Evolutionary conservation across 2,329 filamentous ascomycete species (phyloP), one percentile per base, ranked within the genome.

Genomic region (Trichoderma sp.): DNA sequence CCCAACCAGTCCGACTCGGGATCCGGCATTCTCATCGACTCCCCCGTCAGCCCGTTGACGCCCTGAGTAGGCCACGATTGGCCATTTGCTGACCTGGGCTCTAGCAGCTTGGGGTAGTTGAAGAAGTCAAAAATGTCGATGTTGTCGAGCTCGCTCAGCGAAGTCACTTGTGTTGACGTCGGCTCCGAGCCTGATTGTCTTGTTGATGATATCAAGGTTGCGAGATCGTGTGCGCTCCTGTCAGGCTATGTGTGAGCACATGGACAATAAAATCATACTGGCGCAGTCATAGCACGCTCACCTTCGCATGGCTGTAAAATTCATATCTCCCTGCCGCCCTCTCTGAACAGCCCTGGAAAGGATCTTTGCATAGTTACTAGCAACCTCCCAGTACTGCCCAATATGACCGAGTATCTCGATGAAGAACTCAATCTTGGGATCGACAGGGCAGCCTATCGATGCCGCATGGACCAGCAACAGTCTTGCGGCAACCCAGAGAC

Each of bases 101-200:
- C 70, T 1, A 71, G 63, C 1, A 77, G 64, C 19, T 76, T 77
- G 14, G 79, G 79, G 48, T 77, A 78, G 26, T 80, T 79, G 70
- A 81, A 81, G 64, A 81, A 81, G 67, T 80, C 79, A 51, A 81
- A 81, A 3, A 81, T 73, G 28, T 81, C 78, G 21, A 81, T 78
- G 51, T 76, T 77, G 65, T 81, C 79, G 2, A 81, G 72, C 64
- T 81, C 79, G 66, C 72, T 75, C 5, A 78, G 72, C 0, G 78
- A 76, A 4, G 77, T 76, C 2, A 73, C 69, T 48, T 78, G 78
- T 0, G 77, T 77, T 17, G 77, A 77, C 5, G 76, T 78, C 3
- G 73, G 74, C 28, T 80, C 77, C 0, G 79, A 43, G 3, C 76
- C 76, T 0, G 78, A 78, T 10, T 71, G 75, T 17, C 78, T 73